Evolutionary conservation across 2,329 filamentous ascomycete genomes (phyloP).

Genomic region (Celoporthe dispersa): DNA sequence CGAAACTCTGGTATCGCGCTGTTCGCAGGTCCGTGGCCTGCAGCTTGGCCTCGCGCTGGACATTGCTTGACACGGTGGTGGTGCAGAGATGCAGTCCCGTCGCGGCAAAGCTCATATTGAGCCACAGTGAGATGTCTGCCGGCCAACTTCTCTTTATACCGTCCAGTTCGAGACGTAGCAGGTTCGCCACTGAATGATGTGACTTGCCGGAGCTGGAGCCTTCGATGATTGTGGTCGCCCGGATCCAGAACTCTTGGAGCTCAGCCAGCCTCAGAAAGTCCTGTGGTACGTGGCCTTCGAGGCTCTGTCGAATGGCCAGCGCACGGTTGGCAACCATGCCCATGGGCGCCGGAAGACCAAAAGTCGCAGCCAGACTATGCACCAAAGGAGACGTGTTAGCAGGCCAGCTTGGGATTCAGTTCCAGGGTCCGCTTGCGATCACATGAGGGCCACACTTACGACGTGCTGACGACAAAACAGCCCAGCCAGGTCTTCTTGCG

Average conservation of each 20-base stretch:
- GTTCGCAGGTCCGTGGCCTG: background rate
- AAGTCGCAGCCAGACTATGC: background rate
- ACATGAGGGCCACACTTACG: background rate
- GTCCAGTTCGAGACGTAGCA: background rate
- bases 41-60: background rate
- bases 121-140: background rate
- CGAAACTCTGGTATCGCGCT: conserved; percentile 6
- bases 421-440: background rate
- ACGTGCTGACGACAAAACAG: conserved; percentile 7
- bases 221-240: background rate
- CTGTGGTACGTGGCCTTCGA: background rate
- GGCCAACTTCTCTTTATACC: background rate
- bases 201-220: background rate
- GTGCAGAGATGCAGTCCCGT: background rate
- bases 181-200: background rate
- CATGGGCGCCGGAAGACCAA: conserved; percentile 6
- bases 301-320: background rate
- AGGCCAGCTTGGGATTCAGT: background rate
- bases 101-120: background rate
- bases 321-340: background rate
- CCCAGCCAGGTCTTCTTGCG: conserved; percentile 6
- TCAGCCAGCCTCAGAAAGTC: background rate
- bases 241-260: conserved; percentile 10
- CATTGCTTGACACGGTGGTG: background rate
- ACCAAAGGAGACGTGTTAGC: background rate